These are phyloP conservation scores for Beta macrorhiza DNA, from an alignment of 179 eudicot genomes.

Conservation along the genomic window DNA sequence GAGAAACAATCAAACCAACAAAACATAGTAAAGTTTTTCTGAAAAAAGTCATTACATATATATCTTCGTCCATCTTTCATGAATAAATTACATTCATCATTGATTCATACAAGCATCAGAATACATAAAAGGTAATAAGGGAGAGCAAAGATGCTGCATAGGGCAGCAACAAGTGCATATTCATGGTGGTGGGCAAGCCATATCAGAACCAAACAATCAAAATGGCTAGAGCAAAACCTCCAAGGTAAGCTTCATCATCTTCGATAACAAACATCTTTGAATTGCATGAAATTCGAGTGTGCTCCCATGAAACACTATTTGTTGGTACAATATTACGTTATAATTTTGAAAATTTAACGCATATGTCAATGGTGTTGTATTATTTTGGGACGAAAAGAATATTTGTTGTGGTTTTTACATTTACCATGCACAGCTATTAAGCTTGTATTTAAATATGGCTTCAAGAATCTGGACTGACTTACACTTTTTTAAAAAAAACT, in stretches of 20 bases:
- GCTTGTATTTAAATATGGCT: too few relatives aligned
- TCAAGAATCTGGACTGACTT: too few relatives aligned
- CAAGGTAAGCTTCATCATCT: conserved; percentile 41
- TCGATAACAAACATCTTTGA: neutral
- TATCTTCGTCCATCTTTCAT: neutral
- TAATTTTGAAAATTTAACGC: too few relatives aligned
- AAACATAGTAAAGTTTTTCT: neutral
- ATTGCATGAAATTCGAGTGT: neutral
- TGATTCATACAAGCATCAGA: neutral
- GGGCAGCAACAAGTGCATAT: conserved; percentile 89
- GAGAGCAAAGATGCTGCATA: conserved; percentile 42
- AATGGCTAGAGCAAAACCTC: conserved; percentile 90
- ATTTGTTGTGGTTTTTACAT: too few relatives aligned
- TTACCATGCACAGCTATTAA: too few relatives aligned
- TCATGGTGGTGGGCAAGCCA: conserved; percentile 99
- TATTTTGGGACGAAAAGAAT: too few relatives aligned
- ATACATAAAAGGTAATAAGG: neutral
- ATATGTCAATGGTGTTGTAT: too few relatives aligned
- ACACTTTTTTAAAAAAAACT: too few relatives aligned
- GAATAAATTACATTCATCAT: neutral
- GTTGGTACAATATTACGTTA: too few relatives aligned
- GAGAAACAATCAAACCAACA: neutral
- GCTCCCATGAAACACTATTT: too few relatives aligned
- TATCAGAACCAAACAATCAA: conserved; percentile 85
- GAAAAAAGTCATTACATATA: neutral